Percentiles rank a stretch among this genome's conserved stretches.
Evolutionary conservation across 139 green algal genomes (phyloP).

Genomic region (Chlamydomonas sphaeroides): DNA sequence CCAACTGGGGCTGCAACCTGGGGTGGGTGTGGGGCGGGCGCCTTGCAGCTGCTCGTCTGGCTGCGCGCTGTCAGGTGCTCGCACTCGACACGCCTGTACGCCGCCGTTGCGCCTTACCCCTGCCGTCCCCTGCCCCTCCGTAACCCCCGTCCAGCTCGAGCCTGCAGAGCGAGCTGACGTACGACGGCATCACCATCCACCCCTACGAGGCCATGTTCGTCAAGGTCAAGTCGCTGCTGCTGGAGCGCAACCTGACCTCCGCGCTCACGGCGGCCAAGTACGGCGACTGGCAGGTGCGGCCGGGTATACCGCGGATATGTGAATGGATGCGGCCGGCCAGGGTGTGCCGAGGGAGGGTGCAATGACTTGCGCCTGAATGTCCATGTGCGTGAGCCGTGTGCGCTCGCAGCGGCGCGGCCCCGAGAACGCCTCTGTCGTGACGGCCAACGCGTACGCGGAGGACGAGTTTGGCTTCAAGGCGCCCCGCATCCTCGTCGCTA

Average conservation of each 20-base stretch:
- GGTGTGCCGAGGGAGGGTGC: too few relatives aligned
- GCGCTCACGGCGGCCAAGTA: constrained; percentile 60
- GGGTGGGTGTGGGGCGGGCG: constrained; percentile 26
- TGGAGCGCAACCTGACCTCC: constrained; percentile 47
- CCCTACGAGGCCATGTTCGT: constrained; percentile 84
- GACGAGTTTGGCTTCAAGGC: constrained; percentile 32
- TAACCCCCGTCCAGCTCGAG: constrained; percentile 44
- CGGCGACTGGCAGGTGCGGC: constrained; percentile 49
- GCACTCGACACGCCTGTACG: too few relatives aligned
- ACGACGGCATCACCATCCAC: constrained; percentile 76
- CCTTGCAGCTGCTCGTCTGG: too few relatives aligned
- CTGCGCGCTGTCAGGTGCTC: too few relatives aligned
- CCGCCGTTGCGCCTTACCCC: too few relatives aligned
- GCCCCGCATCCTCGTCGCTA: constrained; percentile 33
- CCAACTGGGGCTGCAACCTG: constrained; percentile 64
- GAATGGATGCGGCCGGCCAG: neutral
- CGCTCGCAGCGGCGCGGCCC: neutral
- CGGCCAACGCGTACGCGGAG: neutral
- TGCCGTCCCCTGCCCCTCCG: too few relatives aligned
- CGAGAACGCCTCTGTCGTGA: neutral
- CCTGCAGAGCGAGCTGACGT: constrained; percentile 43
- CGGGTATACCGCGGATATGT: too few relatives aligned
- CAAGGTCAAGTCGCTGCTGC: constrained; percentile 77
- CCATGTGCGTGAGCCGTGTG: too few relatives aligned
- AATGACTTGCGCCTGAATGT: too few relatives aligned